Evolutionary conservation across 768 basidiomycete genomes (phyloP).

Genomic region (Exidia glandulosa): DNA sequence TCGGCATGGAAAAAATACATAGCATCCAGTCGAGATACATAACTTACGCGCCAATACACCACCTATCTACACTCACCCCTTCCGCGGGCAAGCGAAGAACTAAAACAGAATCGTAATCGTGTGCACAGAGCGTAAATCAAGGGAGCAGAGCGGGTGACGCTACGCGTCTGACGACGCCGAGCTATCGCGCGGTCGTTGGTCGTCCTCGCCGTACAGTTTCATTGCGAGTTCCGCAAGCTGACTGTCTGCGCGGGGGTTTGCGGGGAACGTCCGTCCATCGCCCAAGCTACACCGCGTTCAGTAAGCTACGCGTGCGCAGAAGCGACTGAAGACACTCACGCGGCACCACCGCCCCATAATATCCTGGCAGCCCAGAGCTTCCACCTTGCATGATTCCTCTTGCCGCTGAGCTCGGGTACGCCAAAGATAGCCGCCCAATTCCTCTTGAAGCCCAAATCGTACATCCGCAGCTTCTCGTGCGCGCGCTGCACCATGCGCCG

Average conservation of each 20-base stretch:
- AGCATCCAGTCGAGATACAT: too few species aligned
- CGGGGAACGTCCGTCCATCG: conserved; percentile 56
- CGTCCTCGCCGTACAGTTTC: conserved; percentile 42
- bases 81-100: too few species aligned
- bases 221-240: conserved; percentile 54
- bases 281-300: conserved; percentile 34
- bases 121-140: too few species aligned
- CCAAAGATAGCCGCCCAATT: conserved; percentile 67
- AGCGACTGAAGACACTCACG: conserved; percentile 32
- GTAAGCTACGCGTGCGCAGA: background rate
- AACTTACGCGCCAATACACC: too few species aligned
- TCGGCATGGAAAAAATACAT: too few species aligned
- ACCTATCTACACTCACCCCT: too few species aligned
- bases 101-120: too few species aligned
- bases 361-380: conserved; percentile 44
- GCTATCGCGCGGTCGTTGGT: too few species aligned
- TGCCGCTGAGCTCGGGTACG: conserved; percentile 17
- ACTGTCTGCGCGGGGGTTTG: conserved; percentile 56
- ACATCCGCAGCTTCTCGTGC: conserved; percentile 48
- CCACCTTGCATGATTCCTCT: conserved; percentile 13
- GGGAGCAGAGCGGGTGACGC: too few species aligned
- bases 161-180: too few species aligned
- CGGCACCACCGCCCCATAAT: conserved; percentile 44
- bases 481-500: conserved; percentile 54
- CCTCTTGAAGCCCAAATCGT: conserved; percentile 61